Base-by-base conservation (phyloP, 1,139 yeast species). In the Pneumocystis murina region DNA sequence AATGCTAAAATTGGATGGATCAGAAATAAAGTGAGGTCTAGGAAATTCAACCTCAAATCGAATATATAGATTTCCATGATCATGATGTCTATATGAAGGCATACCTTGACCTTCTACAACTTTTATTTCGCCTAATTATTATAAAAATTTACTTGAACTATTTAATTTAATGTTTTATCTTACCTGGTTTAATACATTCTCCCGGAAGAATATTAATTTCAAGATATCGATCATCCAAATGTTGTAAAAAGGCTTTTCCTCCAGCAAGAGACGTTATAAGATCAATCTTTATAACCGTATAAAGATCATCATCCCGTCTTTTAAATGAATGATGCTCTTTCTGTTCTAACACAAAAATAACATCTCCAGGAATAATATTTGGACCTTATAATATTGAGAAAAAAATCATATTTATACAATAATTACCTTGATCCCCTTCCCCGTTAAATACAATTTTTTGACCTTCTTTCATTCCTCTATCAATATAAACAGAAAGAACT, bases 391-490 rank as follows among this genome's bases (percentile, higher is more conserved):
- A 48, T 20, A 12, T 48, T n/a, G 28, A 48, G 20, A 48, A 48
- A 48, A 24, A 12, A 17, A 8, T 12, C 24, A 48, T 4, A 8
- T 10, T 12, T 17, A 20, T 12, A 48, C 24, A 48, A 48, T 4
- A 10, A 48, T 24, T 48, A 48, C 55, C 55, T 77, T 92, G 97
- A 77, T 94, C 98, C 72, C 97, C 97, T 79, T 91, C 97, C 69
- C 97, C 97, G 71, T 84, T 81, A 79, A 91, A 92, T 5, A 85
- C 89, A 71, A 94, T 82, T 77, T 85, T 85, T 78, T 91, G 96
- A 66, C 97, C 97, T 72, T 90, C 87, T 73, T 81, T 85, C 97
- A 92, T 92, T 79, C 99, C 99, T 72, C 95, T 95, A 75, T 90
- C 96, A 72, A 92, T 83, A 76, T 91, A 89, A 66, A 92, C 97